phyloP scores from a whole-genome alignment of 2,329 filamentous ascomycete genomes.

The Diaporthe humulicola region DNA sequence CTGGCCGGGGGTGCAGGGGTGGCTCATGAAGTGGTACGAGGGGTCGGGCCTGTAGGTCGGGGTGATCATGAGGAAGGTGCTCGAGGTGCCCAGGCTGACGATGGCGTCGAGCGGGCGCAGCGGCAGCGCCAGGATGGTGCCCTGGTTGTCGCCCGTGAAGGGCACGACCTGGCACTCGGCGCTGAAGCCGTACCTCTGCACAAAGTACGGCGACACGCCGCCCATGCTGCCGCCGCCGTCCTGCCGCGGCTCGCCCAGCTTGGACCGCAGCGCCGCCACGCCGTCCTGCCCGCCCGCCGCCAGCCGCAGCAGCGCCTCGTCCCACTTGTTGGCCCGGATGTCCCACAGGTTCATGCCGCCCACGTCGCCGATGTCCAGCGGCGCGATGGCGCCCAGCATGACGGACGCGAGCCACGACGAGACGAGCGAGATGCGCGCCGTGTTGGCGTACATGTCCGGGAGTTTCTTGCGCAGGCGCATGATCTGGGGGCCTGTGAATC shows the following conservation, averaged over 20 bases:
- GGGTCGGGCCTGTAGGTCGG: conserved; percentile 91
- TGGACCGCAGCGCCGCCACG: conserved; percentile 73
- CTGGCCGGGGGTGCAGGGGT: conserved; percentile 88
- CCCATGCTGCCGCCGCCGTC: conserved; percentile 88
- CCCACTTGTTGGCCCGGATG: conserved; percentile 80
- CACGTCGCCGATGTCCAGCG: conserved; percentile 93
- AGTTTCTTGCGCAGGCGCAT: conserved; percentile 86
- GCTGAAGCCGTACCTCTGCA: conserved; percentile 81
- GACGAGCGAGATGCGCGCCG: conserved; percentile 89
- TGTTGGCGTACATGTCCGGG: conserved; percentile 84
- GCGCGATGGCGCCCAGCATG: conserved; percentile 86
- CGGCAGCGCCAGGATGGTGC: conserved; percentile 92
- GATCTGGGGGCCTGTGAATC: conserved; percentile 98
- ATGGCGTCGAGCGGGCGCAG: conserved; percentile 91
- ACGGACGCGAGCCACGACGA: conserved; percentile 95
- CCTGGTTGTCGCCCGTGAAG: conserved; percentile 96
- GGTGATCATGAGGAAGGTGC: conserved; percentile 98
- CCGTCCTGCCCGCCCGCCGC: conserved; percentile 74
- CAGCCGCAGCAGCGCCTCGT: conserved; percentile 80
- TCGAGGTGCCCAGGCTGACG: conserved; percentile 93
- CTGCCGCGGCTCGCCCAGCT: conserved; percentile 83
- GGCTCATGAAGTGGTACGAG: conserved; percentile 97
- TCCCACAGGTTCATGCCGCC: conserved; percentile 99
- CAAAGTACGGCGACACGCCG: conserved; percentile 82
- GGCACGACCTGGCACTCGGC: conserved; percentile 82